Base-by-base conservation (phyloP, 495 filamentous ascomycete species). In the Paragyromitra xinjiangensis region DNA sequence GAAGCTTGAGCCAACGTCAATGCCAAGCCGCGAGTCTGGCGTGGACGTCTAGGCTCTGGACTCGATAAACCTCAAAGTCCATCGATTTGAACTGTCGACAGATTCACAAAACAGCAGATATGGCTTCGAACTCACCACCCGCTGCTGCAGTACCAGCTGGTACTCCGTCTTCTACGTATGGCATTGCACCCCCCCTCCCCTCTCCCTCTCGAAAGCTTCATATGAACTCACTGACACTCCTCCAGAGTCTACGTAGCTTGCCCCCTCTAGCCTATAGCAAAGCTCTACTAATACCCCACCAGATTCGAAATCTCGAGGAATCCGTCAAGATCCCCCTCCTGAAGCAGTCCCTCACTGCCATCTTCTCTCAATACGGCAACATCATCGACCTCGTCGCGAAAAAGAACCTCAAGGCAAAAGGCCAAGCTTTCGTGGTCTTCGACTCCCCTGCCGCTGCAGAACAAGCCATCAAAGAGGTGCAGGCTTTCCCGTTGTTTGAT, bases 391-490 rank as follows among this genome's bases (percentile, higher is more conserved):
- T 99, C 71, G 89, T 98, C 68, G 94, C 94, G 50, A 98, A 98
- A 87, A 92, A 87, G 59, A 97, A 95, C 82, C 86, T 98, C 44
- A 94, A 93, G 81, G 92, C 93, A 69, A 97, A 96, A 84, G 95
- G 95, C 56, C 95, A 99, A 85, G 95, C 95, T 6, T 99, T 99
- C 83, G 86, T 99, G 69, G 94, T 99, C 66, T 98, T 94, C 84
- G 94, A 97, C 78, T 89, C 86, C 64, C 85, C 89, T 34, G 90
- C 94, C 55, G 87, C 91, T 0, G 95, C 94, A 7, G 86, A 88
- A 71, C 87, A 89, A 55, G 95, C 95, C 16, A 92, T 97, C 73
- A 91, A 95, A 26, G 93, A 97, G 72, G 86, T 97, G 78, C 92
- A 98, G 80, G 94, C 94, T 16, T 98, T 99, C 85, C 93, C 96